Percentiles rank a stretch among this genome's conserved stretches.
phyloP scores from a whole-genome alignment of 2,329 filamentous ascomycete genomes.

The Colletotrichum eleusines region DNA sequence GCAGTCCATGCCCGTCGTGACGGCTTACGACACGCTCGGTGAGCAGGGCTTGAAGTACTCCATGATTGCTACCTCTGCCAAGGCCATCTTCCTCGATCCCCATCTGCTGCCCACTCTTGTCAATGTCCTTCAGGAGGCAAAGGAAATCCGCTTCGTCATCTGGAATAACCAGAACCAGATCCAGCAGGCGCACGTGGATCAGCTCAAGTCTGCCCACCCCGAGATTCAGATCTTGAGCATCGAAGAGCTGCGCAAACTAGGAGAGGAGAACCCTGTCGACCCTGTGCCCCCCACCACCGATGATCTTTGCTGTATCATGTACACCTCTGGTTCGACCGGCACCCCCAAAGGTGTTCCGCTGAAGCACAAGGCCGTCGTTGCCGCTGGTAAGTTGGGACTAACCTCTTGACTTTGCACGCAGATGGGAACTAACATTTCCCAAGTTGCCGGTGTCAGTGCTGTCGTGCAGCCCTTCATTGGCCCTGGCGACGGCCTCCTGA shows the following conservation, averaged over 20 bases:
- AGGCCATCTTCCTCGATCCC: constrained; percentile 68
- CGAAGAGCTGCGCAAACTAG: constrained; percentile 63
- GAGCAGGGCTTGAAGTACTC: constrained; percentile 82
- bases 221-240: constrained; percentile 62
- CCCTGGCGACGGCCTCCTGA: constrained; percentile 81
- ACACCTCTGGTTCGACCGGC: constrained; percentile 85
- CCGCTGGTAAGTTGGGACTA: constrained; percentile 69
- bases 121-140: constrained; percentile 65
- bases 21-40: constrained; percentile 85
- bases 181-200: constrained; percentile 63
- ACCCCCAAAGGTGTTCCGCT: constrained; percentile 85
- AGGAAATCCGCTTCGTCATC: constrained; percentile 63
- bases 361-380: constrained; percentile 80
- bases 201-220: constrained; percentile 57
- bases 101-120: constrained; percentile 71
- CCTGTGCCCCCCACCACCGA: constrained; percentile 77
- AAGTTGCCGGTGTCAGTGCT: constrained; percentile 80
- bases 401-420: background rate
- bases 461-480: constrained; percentile 83
- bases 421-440: constrained; percentile 8
- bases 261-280: constrained; percentile 74
- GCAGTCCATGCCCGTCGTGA: constrained; percentile 85
- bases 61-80: constrained; percentile 77
- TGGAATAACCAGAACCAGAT: constrained; percentile 67
- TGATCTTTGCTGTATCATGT: constrained; percentile 80